Evolutionary conservation across 2,329 filamentous ascomycete species (phyloP).

Genomic region (Phyllosticta ampelicida): DNA sequence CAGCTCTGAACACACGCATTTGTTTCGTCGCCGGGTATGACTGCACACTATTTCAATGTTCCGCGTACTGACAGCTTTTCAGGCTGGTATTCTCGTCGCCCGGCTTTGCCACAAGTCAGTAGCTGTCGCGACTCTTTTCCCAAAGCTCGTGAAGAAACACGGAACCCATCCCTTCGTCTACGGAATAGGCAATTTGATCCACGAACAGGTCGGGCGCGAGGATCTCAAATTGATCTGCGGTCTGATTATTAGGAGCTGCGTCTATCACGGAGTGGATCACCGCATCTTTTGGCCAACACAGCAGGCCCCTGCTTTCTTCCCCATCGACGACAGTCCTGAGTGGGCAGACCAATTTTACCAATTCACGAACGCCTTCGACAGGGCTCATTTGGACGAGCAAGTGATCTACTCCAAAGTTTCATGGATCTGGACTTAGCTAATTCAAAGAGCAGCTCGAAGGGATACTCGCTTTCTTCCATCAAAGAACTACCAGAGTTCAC

Average conservation of each 20-base stretch:
- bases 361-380: constrained; percentile 17
- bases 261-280: constrained; percentile 17
- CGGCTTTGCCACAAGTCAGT: not conserved
- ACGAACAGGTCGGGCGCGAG: constrained; percentile 17
- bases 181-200: constrained; percentile 19
- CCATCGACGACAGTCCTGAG: constrained; percentile 10
- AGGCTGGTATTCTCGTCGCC: constrained; percentile 1
- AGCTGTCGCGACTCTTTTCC: not conserved
- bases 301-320: constrained; percentile 19
- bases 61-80: not conserved
- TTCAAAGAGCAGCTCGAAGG: no score
- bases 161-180: not conserved
- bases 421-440: not conserved
- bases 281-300: constrained; percentile 18
- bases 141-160: not conserved
- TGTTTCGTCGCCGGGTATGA: constrained; percentile 3
- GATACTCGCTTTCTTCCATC: no score
- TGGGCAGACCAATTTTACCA: constrained; percentile 22
- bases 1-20: not conserved
- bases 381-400: not conserved
- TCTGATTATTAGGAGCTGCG: constrained; percentile 19
- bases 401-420: not conserved
- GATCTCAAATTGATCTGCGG: constrained; percentile 23
- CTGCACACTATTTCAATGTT: not conserved
- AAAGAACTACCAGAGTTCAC: no score